phyloP scores from a whole-genome alignment of 148 eudicot genomes.

The Dysphania ambrosioides region DNA sequence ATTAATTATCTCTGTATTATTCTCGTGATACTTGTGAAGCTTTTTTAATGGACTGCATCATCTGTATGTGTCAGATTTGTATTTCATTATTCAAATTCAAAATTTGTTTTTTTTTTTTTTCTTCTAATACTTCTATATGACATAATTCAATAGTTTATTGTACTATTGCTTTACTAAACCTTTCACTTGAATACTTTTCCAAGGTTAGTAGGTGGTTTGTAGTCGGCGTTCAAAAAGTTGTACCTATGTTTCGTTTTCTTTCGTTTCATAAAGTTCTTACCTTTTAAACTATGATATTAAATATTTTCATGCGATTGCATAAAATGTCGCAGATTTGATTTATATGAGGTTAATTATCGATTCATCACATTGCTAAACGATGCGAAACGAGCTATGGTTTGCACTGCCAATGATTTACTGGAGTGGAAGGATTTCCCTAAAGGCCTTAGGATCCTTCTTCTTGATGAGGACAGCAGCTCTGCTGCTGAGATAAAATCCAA shows the following conservation, averaged over 20 bases:
- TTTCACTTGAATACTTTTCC: not conserved
- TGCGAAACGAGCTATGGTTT: constrained; percentile 82
- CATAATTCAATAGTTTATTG: not conserved
- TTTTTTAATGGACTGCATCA: constrained; percentile 20
- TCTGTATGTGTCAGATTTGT: not conserved
- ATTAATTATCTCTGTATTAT: constrained; percentile 19
- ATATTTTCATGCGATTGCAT: not conserved
- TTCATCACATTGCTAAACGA: constrained; percentile 40
- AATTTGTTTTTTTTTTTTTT: not conserved
- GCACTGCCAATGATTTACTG: constrained; percentile 67
- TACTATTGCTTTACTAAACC: too few species aligned
- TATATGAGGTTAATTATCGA: constrained; percentile 27
- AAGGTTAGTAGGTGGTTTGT: not conserved
- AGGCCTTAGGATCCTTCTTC: constrained; percentile 80
- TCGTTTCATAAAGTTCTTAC: too few species aligned
- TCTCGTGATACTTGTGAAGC: constrained; percentile 30
- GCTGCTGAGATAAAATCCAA: constrained; percentile 56
- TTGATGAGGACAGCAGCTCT: constrained; percentile 53
- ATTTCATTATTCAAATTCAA: not conserved
- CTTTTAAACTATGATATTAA: too few species aligned
- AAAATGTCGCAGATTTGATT: constrained; percentile 26
- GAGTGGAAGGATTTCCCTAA: constrained; percentile 85
- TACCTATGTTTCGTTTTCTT: too few species aligned
- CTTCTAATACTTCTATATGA: not conserved
- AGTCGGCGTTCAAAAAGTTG: not conserved